Conservation (phyloP, 2,329 filamentous ascomycete genomes). For the Thielaviopsis cerberus region DNA sequence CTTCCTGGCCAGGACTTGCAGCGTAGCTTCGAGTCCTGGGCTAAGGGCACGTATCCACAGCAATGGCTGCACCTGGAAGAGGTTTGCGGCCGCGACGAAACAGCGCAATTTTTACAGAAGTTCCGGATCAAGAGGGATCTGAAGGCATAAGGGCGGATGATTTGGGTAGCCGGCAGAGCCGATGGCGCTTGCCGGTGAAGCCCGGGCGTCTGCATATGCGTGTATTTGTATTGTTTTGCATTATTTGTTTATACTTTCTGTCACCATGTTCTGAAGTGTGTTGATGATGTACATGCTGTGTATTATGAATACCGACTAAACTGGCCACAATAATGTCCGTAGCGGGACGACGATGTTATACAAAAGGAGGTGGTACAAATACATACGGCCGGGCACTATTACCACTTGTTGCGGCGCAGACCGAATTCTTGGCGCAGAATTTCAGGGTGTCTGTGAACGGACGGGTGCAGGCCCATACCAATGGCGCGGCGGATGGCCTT, state of each 20-base stretch:
- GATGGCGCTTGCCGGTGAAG: background rate
- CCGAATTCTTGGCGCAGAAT: conserved; percentile 34
- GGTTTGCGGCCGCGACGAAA: conserved; percentile 28
- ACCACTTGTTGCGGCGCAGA: conserved; percentile 3
- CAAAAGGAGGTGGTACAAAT: background rate
- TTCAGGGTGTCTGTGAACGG: conserved; percentile 75
- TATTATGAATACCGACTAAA: background rate
- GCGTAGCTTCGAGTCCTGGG: conserved; percentile 55
- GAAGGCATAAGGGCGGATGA: conserved; percentile 22
- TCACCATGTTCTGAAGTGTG: background rate
- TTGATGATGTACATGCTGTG: background rate
- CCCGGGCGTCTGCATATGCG: background rate
- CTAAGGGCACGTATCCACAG: conserved; percentile 44
- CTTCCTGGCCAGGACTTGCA: conserved; percentile 48
- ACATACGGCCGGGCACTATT: background rate
- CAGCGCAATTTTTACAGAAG: conserved; percentile 26
- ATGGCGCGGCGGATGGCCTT: conserved; percentile 81
- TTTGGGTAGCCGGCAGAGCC: background rate
- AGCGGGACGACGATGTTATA: background rate
- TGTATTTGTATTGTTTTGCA: conserved; percentile 10
- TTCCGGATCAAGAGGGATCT: conserved; percentile 32
- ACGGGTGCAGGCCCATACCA: conserved; percentile 81
- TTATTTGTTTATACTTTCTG: background rate
- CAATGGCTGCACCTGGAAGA: conserved; percentile 47
- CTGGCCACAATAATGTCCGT: background rate